Evolutionary conservation across 805 yeast genomes (phyloP).

Genomic region (Pichia paraexigua): DNA sequence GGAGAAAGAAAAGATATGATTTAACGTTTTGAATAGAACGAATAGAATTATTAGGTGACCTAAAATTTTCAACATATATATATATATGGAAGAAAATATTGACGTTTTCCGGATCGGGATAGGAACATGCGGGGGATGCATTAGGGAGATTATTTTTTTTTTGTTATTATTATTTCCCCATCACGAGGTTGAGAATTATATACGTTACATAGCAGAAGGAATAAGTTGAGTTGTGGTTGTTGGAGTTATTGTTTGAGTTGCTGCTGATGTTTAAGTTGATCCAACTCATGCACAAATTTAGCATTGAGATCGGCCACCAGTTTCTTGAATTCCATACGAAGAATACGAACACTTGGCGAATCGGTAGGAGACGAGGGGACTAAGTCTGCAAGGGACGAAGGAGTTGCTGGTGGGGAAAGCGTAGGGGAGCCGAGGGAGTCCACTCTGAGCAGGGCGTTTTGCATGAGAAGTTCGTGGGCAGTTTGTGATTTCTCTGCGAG

Average conservation of each 20-base stretch:
- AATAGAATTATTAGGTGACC: no score
- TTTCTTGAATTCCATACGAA: constrained; percentile 63
- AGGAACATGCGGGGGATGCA: no score
- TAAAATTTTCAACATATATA: no score
- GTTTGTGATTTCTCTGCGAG: constrained; percentile 2
- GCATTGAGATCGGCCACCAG: constrained; percentile 54
- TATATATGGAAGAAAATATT: no score
- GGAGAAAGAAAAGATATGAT: no score
- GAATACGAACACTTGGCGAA: constrained; percentile 35
- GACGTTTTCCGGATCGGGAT: no score
- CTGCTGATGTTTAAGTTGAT: constrained; percentile 11
- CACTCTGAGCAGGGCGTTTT: not conserved
- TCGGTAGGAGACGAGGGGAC: not conserved
- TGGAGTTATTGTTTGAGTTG: not conserved
- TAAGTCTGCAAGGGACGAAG: not conserved
- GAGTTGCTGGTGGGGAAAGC: not conserved
- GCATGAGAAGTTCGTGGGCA: not conserved
- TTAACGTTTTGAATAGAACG: no score
- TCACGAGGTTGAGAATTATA: no score
- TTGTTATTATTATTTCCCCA: no score
- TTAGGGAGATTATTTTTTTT: no score
- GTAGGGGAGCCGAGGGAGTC: not conserved
- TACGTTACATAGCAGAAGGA: no score
- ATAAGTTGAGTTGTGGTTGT: no score
- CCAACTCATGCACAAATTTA: constrained; percentile 51